Evolutionary conservation across 305 asterid genomes (phyloP), one percentile per base, ranked within the genome.

Genomic region (Ajuga reptans): DNA sequence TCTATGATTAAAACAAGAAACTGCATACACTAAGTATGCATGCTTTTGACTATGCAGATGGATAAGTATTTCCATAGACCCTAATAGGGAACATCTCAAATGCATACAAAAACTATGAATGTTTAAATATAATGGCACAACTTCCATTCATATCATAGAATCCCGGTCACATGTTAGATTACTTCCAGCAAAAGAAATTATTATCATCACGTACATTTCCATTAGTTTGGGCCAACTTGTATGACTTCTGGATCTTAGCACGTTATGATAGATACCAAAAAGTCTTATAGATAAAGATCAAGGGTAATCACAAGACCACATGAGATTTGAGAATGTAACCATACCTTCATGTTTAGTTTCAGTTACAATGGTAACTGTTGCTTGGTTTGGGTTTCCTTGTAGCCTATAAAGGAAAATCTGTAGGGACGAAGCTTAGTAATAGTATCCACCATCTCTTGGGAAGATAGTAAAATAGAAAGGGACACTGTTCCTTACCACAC

Each of bases 381-480:
- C 76, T 74, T 81, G 84, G 67, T 75, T 77, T 50, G 84, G 72
- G 80, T 81, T 61, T 52, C 83, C 78, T 56, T 80, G 83, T 47
- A 91, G 82, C 61, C 66, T 81, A 75, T 81, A 83, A 54, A 91
- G 81, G 72, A 74, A 84, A 77, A 89, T 87, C 99, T 93, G 79
- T 46, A 79, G 37, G 69, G 64, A 72, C 64, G 66, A 27, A 46
- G 39, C 47, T 56, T 24, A 62, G 58, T 6, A 67, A 29, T 27
- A 33, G 29, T 60, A 47, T 67, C 27, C 43, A 46, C 37, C 65
- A 72, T 49, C 63, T 69, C 43, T 41, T 45, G 18, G 37, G 64
- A 43, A 75, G 61, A 69, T 46, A 58, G 72, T 33, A 72, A 52
- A 50, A 63, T 27, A 59, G 18, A 69, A 71, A 59, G 68, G 54